Evolutionary conservation across 305 asterid species (phyloP).

Genomic region (Coffea humblotiana): DNA sequence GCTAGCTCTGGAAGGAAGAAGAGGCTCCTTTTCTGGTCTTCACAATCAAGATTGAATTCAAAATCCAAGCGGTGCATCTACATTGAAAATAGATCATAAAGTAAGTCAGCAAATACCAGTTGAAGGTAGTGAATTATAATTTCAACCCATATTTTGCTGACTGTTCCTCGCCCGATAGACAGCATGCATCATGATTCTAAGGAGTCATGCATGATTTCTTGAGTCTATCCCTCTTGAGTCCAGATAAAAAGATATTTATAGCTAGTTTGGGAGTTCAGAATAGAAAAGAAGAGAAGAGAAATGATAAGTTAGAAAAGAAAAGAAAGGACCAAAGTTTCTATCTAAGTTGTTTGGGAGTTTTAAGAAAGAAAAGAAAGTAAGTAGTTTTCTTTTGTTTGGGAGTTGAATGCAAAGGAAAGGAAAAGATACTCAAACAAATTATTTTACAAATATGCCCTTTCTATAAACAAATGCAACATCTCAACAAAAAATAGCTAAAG

Average conservation of each 20-base stretch:
- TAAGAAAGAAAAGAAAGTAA: too few species aligned
- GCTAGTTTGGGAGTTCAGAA: too few species aligned
- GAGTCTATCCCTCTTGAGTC: not conserved
- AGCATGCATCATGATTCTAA: not conserved
- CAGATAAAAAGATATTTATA: not conserved
- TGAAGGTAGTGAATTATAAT: not conserved
- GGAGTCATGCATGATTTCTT: not conserved
- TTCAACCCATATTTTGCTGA: not conserved
- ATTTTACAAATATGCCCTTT: too few species aligned
- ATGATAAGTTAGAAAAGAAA: too few species aligned
- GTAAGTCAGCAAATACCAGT: not conserved
- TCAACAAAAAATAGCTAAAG: too few species aligned
- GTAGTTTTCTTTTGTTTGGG: too few species aligned
- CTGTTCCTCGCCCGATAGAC: not conserved
- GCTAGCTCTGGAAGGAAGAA: slow-evolving; percentile 23
- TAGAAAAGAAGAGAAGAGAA: too few species aligned
- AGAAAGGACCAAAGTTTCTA: too few species aligned
- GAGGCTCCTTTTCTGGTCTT: not conserved
- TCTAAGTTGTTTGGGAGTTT: too few species aligned
- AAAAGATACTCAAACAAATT: too few species aligned
- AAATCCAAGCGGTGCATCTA: not conserved
- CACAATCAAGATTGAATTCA: not conserved
- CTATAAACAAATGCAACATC: too few species aligned
- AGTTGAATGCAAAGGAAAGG: too few species aligned
- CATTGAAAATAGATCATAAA: not conserved